Conservation (phyloP, 305 asterid genomes). For the Fraxinus sp. region DNA sequence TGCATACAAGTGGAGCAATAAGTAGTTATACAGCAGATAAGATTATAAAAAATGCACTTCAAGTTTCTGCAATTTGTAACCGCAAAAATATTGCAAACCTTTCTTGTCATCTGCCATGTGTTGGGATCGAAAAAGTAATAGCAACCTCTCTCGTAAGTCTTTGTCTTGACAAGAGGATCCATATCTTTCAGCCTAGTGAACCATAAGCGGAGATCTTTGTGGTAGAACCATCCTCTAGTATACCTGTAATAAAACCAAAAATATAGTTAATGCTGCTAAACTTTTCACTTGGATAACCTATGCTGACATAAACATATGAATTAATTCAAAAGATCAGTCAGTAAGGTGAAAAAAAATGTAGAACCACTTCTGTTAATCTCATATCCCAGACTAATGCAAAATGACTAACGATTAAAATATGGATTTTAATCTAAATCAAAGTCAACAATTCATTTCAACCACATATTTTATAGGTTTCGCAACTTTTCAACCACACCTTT, state of each 20-base stretch:
- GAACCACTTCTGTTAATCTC: not conserved
- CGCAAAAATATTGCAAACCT: constrained; percentile 44
- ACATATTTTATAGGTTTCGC: too few relatives aligned
- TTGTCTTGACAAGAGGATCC: constrained; percentile 72
- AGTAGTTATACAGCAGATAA: not conserved
- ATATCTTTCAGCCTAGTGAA: constrained; percentile 56
- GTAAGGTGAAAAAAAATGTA: not conserved
- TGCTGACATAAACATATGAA: not conserved
- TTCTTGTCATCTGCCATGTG: constrained; percentile 65
- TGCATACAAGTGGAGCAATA: constrained; percentile 31
- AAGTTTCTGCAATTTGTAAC: not conserved
- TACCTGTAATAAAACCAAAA: constrained; percentile 38
- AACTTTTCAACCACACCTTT: not conserved
- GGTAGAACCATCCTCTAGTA: constrained; percentile 85
- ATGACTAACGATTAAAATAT: not conserved
- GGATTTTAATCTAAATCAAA: too few relatives aligned
- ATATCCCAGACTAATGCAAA: not conserved
- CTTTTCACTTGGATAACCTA: not conserved
- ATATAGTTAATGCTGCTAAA: not conserved
- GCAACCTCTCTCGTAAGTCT: constrained; percentile 68
- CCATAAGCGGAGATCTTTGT: constrained; percentile 69
- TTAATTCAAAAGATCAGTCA: not conserved
- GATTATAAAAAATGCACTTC: not conserved
- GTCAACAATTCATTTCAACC: not conserved
- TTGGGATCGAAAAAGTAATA: constrained; percentile 79